These are phyloP conservation scores for Quercus variabilis DNA, from an alignment of 306 rosid genomes.

Conservation along the genomic window DNA sequence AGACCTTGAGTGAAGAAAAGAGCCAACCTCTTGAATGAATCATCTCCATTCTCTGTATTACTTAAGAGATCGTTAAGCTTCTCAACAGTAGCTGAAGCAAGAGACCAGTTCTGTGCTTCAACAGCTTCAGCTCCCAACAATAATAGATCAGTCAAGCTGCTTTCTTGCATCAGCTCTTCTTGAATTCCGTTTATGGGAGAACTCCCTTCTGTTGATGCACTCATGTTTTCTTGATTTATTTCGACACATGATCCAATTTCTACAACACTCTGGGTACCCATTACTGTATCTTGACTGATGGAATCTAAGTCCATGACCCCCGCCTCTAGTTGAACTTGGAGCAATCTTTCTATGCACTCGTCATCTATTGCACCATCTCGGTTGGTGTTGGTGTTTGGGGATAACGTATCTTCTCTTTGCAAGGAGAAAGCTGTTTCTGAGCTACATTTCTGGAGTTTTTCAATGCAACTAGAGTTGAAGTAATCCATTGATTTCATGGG, in stretches of 20 bases:
- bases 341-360: slow-evolving; percentile 25
- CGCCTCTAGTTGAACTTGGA: slow-evolving; percentile 28
- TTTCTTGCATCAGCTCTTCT: slow-evolving; percentile 60
- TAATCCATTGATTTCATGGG: slow-evolving; percentile 31
- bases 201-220: slow-evolving; percentile 10
- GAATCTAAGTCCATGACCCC: slow-evolving; percentile 16
- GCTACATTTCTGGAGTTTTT: slow-evolving; percentile 28
- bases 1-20: slow-evolving; percentile 50
- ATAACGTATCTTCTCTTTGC: slow-evolving; percentile 20
- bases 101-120: slow-evolving; percentile 45
- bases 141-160: slow-evolving; percentile 55
- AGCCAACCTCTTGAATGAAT: slow-evolving; percentile 50
- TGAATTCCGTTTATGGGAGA: slow-evolving; percentile 39
- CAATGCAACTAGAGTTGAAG: slow-evolving; percentile 22
- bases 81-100: slow-evolving; percentile 37
- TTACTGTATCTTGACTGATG: slow-evolving; percentile 7
- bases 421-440: slow-evolving; percentile 24
- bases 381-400: slow-evolving; percentile 15
- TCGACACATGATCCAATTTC: slow-evolving; percentile 1
- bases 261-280: background rate
- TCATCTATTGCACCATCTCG: slow-evolving; percentile 25
- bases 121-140: slow-evolving; percentile 69
- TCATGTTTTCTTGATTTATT: slow-evolving; percentile 6
- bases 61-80: slow-evolving; percentile 33
- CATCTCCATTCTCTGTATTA: slow-evolving; percentile 23